A percentile compares a stretch with the other conserved stretches of the same genome.
phyloP scores from a whole-genome alignment of 164 flowering plant genomes.

The Vitis rotundifolia region DNA sequence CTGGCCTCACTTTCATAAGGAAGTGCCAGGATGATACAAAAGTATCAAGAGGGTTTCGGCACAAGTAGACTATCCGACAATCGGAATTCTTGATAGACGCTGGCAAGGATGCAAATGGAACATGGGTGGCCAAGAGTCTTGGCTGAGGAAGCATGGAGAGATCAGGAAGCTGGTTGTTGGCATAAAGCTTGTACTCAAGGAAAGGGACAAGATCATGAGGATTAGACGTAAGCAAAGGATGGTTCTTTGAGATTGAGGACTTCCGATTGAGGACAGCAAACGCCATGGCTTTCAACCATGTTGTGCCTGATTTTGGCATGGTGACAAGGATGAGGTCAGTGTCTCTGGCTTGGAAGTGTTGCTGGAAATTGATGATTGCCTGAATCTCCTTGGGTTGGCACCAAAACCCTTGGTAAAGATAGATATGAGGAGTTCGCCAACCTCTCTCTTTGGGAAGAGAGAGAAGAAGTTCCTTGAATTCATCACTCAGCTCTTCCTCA shows the following conservation, averaged over 20 bases:
- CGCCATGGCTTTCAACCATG: conserved; percentile 35
- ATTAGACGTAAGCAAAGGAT: conserved; percentile 20
- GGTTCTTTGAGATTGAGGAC: not conserved
- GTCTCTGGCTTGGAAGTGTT: conserved; percentile 23
- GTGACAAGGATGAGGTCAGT: conserved; percentile 20
- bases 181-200: conserved; percentile 17
- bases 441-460: conserved; percentile 33
- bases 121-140: conserved; percentile 17
- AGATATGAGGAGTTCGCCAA: conserved; percentile 22
- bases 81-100: conserved; percentile 8
- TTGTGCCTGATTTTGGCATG: conserved; percentile 39
- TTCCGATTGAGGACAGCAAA: conserved; percentile 20
- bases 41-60: conserved; percentile 31
- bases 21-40: conserved; percentile 33
- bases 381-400: conserved; percentile 27
- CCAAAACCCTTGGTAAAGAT: conserved; percentile 32
- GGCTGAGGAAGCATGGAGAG: conserved; percentile 2
- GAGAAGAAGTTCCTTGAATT: conserved; percentile 15
- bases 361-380: conserved; percentile 16
- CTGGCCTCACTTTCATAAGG: conserved; percentile 8
- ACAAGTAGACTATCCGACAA: conserved; percentile 23
- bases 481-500: conserved; percentile 6
- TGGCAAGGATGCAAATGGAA: conserved; percentile 20
- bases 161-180: conserved; percentile 9
- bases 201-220: conserved; percentile 30